Conservation (phyloP, 129 eudicot genomes). For the Calendula officinalis region DNA sequence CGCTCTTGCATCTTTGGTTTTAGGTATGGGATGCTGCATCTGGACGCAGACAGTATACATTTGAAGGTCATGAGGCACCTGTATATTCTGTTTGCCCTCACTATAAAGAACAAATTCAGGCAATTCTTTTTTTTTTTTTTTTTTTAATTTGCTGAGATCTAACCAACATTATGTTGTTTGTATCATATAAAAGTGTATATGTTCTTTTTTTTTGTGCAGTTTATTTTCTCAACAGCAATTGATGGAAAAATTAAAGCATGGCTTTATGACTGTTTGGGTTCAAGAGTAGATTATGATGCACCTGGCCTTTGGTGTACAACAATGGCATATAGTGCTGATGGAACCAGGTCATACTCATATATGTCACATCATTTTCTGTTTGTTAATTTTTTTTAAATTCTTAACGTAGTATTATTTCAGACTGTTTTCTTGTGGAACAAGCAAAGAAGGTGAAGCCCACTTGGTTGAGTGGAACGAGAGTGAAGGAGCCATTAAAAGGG, state of each 20-base stretch:
- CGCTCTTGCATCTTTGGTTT: slow-evolving; percentile 15
- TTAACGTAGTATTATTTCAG: slow-evolving; percentile 35
- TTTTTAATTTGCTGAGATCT: neutral
- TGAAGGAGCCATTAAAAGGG: slow-evolving; percentile 83
- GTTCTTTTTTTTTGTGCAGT: slow-evolving; percentile 36
- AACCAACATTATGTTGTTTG: neutral
- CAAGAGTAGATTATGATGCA: slow-evolving; percentile 82
- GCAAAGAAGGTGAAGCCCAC: slow-evolving; percentile 87
- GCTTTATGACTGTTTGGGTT: slow-evolving; percentile 83
- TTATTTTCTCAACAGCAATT: slow-evolving; percentile 78
- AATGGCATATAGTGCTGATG: slow-evolving; percentile 85
- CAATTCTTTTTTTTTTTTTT: slow-evolving; percentile 1
- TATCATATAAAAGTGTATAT: neutral
- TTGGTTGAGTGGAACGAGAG: slow-evolving; percentile 95
- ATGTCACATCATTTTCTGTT: neutral
- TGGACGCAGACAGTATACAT: slow-evolving; percentile 62
- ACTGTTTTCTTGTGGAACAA: slow-evolving; percentile 84
- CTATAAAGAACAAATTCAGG: slow-evolving; percentile 76
- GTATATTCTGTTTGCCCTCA: slow-evolving; percentile 87
- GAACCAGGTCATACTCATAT: slow-evolving; percentile 51
- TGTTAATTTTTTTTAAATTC: slow-evolving; percentile 8
- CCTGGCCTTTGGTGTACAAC: slow-evolving; percentile 88
- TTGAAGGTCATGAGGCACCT: slow-evolving; percentile 96
- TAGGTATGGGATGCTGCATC: slow-evolving; percentile 93
- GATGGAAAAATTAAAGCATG: slow-evolving; percentile 88